phyloP scores from a whole-genome alignment of 345 rosid genomes.

The Acer saccharum region DNA sequence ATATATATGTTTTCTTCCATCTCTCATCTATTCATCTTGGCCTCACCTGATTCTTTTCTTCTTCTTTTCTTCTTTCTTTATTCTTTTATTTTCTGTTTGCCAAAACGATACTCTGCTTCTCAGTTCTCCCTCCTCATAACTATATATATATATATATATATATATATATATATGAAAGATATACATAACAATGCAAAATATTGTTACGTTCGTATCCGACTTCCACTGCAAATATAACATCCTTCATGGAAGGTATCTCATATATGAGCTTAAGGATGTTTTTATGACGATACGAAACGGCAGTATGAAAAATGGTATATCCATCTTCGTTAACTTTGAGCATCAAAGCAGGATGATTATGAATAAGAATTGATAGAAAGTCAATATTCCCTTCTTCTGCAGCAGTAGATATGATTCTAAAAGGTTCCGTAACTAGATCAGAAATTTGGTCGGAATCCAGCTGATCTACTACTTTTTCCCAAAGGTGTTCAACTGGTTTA shows the following conservation, averaged over 20 bases:
- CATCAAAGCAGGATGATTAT: not conserved
- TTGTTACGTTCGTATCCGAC: not conserved
- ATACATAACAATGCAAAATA: no score
- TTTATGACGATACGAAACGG: slow-evolving; percentile 14
- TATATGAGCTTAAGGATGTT: slow-evolving; percentile 17
- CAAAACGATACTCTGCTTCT: no score
- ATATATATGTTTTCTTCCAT: fast-evolving
- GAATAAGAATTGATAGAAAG: not conserved
- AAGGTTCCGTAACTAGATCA: no score
- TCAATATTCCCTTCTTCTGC: not conserved
- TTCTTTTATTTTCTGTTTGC: no score
- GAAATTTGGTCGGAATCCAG: not conserved
- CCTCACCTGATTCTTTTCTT: no score
- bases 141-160: no score
- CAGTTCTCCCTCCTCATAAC: no score
- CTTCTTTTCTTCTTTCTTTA: no score
- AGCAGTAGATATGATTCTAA: not conserved
- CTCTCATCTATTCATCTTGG: no score
- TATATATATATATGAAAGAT: no score
- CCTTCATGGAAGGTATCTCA: not conserved
- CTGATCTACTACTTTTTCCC: no score
- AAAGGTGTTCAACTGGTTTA: not conserved
- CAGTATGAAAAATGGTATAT: slow-evolving; percentile 21
- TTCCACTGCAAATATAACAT: not conserved
- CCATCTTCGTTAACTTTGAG: no score